Base-by-base conservation (phyloP, 768 basidiomycete genomes). In the Kwoniella shandongensis region DNA sequence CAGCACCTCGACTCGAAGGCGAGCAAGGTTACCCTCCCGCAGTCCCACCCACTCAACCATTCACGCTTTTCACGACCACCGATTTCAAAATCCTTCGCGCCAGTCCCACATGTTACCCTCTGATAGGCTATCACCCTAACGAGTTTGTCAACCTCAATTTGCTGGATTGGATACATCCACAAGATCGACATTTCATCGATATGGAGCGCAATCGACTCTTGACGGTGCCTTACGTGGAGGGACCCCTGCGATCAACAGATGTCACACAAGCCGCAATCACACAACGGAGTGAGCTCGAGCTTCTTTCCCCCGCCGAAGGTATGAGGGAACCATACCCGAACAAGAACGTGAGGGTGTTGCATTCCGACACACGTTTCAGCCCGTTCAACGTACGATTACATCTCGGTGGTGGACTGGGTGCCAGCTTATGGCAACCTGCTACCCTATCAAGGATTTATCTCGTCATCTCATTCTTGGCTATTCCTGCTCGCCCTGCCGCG, bases 281-380 rank as follows among this genome's bases (percentile, higher is more conserved):
- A 8, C 60, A 64, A n/a, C 41, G 57, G 23, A 40, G 45, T 8
- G 69, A 73, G 30, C 35, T 51, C 18, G 65, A 69, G 30, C 51
- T 73, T 13, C 27, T 64, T 2, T 62, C 65, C 4, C 72, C 72
- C 2, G 72, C 69, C n/a, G 65, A 70, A 38, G 72, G 72, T 10
- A 73, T 73, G 72, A 39, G 55, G 23, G 66, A 70, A 44, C 65
- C 68, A 7, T 73, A 70, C 49, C 72, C 72, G 22, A 68, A 73
- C 36, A 62, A 65, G 32, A 68, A 70, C 47, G 63, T 69, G 1
- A 29, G 66, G 12, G 54, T 73, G 2, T 39, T 69, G 36, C 59
- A 66, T 13, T 50, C 64, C 0, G 69, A 73, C 47, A 39, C 47
- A 11, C 36, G 40, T 5, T 73, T 55, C 45, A 52, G 48, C n/a